Conservation (phyloP, 2,329 filamentous ascomycete genomes). For the Myotisia sp. region DNA sequence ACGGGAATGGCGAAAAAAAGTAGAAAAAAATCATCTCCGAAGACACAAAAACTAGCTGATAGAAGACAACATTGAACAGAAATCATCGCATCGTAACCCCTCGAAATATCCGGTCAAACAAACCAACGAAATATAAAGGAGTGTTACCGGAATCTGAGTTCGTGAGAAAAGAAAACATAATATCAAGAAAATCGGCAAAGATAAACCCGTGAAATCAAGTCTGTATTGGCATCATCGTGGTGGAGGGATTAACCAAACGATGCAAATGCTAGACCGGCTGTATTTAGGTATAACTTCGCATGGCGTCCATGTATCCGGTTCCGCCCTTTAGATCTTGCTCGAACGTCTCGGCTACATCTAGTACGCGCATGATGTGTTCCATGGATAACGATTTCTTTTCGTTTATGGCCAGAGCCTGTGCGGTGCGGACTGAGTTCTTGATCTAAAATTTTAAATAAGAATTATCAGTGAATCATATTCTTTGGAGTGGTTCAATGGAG, state of each 20-base stretch:
- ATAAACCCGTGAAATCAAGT: too few species aligned
- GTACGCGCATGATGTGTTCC: constrained; percentile 63
- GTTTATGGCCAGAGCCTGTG: constrained; percentile 67
- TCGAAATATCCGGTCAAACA: too few species aligned
- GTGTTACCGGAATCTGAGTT: neutral
- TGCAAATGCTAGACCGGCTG: too few species aligned
- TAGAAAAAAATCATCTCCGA: neutral
- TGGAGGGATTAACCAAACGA: too few species aligned
- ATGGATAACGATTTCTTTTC: constrained; percentile 58
- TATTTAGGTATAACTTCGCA: constrained; percentile 53
- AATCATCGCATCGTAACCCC: too few species aligned
- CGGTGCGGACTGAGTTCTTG: constrained; percentile 75
- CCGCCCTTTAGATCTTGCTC: constrained; percentile 72
- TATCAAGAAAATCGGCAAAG: too few species aligned
- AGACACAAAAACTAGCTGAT: neutral
- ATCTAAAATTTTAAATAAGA: constrained; percentile 49
- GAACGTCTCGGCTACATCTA: constrained; percentile 74
- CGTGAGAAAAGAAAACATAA: too few species aligned
- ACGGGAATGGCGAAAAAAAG: neutral
- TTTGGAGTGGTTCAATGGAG: neutral
- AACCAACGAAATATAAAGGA: neutral
- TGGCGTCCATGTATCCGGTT: constrained; percentile 64
- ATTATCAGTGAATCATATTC: constrained; percentile 1
- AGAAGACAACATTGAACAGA: neutral
- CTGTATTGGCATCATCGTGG: too few species aligned